phyloP scores from a whole-genome alignment of 2,329 filamentous ascomycete genomes.

The Diplodia scrobiculata region DNA sequence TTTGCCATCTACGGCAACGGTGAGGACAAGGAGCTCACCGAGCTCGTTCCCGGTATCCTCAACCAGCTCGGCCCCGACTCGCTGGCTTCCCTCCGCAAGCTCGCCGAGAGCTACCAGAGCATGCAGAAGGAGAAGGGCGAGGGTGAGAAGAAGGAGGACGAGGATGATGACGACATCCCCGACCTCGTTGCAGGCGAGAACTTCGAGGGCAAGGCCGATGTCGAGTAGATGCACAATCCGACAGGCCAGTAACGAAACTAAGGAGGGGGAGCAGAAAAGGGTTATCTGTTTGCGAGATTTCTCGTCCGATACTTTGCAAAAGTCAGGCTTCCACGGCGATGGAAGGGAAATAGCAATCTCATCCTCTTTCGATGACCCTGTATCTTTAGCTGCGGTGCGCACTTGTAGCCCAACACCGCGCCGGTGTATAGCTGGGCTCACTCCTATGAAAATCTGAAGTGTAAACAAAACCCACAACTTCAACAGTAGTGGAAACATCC shows the following conservation, averaged over 20 bases:
- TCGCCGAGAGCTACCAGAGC: slow-evolving; percentile 99
- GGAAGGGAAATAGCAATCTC: slow-evolving; percentile 26
- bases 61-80: slow-evolving; percentile 99
- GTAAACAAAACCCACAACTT: not conserved
- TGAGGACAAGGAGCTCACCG: slow-evolving; percentile 99
- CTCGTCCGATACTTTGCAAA: slow-evolving; percentile 20
- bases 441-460: not conserved
- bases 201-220: slow-evolving; percentile 86
- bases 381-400: slow-evolving; percentile 17
- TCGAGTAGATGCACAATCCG: slow-evolving; percentile 64
- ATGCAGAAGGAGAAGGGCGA: slow-evolving; percentile 91
- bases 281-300: slow-evolving; percentile 19
- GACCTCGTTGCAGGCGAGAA: slow-evolving; percentile 96
- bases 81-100: slow-evolving; percentile 93
- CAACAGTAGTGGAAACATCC: not conserved
- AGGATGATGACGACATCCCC: slow-evolving; percentile 84
- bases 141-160: slow-evolving; percentile 69
- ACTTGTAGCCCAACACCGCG: not conserved
- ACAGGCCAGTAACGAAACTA: slow-evolving; percentile 8
- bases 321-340: slow-evolving; percentile 25
- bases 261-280: not conserved
- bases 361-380: slow-evolving; percentile 26
- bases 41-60: slow-evolving; percentile 97
- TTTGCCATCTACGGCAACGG: slow-evolving; percentile 99
- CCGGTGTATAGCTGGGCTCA: not conserved